Evolutionary conservation across 2,329 filamentous ascomycete genomes (phyloP).

Genomic region (Lachnellula cervina): DNA sequence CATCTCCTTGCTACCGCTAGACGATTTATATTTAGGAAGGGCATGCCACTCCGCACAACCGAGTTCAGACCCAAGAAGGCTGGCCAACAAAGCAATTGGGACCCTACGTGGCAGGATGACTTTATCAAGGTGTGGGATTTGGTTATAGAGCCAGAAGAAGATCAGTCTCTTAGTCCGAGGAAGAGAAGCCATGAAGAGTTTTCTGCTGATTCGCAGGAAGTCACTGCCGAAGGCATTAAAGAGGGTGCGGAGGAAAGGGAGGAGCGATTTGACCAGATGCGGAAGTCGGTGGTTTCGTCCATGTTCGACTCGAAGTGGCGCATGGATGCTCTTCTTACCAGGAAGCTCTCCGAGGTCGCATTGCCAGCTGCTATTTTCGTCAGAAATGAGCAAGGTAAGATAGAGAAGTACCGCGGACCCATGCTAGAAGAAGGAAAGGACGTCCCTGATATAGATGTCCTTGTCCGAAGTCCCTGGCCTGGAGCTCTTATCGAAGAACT

Average conservation of each 20-base stretch:
- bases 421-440: constrained; percentile 45
- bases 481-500: constrained; percentile 59
- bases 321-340: constrained; percentile 64
- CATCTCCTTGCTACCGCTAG: constrained; percentile 79
- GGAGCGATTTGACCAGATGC: constrained; percentile 43
- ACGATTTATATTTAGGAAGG: constrained; percentile 80
- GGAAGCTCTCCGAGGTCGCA: constrained; percentile 59
- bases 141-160: constrained; percentile 43
- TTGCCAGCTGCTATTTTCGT: constrained; percentile 68
- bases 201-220: constrained; percentile 16
- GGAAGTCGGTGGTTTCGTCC: constrained; percentile 59
- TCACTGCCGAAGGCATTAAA: constrained; percentile 11
- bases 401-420: constrained; percentile 68
- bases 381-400: constrained; percentile 56
- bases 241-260: constrained; percentile 34
- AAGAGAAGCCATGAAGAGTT: constrained; percentile 49
- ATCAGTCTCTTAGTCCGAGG: constrained; percentile 31
- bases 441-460: constrained; percentile 62
- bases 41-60: constrained; percentile 64
- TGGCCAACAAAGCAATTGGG: constrained; percentile 28
- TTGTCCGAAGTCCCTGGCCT: constrained; percentile 76
- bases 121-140: constrained; percentile 83
- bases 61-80: constrained; percentile 48
- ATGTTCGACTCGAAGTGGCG: constrained; percentile 80
- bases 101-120: constrained; percentile 70